These are phyloP conservation scores for Trichomonas tenax DNA, from an alignment of 208 protist genomes.

Conservation along the genomic window DNA sequence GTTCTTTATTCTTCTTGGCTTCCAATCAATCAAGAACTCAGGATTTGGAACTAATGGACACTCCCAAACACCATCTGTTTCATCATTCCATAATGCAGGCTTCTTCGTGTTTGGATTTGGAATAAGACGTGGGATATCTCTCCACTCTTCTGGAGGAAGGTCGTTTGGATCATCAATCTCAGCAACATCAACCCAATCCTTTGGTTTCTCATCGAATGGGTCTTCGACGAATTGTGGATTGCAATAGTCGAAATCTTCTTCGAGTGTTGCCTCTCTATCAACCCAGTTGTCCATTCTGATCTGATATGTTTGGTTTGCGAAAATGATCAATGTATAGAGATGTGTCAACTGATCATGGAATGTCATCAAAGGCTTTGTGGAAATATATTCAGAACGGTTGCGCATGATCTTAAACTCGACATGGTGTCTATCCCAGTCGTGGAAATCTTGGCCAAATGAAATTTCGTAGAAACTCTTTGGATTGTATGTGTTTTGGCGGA, in stretches of 20 bases:
- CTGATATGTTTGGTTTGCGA: slow-evolving; percentile 26
- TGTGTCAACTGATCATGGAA: slow-evolving; percentile 32
- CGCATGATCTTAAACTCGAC: background rate
- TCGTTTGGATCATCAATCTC: slow-evolving; percentile 44
- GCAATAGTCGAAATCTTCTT: background rate
- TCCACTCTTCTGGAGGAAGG: slow-evolving; percentile 34
- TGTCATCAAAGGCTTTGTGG: background rate
- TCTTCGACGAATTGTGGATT: slow-evolving; percentile 30
- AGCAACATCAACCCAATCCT: slow-evolving; percentile 36
- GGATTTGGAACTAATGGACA: slow-evolving; percentile 36
- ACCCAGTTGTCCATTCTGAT: slow-evolving; percentile 33
- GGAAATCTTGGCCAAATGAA: background rate
- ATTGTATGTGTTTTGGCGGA: background rate
- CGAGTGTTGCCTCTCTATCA: slow-evolving; percentile 23
- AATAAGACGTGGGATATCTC: slow-evolving; percentile 32
- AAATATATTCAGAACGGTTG: background rate
- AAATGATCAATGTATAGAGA: slow-evolving; percentile 34
- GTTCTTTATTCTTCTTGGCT: slow-evolving; percentile 30
- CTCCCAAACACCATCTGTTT: slow-evolving; percentile 39
- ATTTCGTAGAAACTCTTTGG: background rate
- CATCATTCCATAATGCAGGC: slow-evolving; percentile 39
- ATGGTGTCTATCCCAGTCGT: background rate
- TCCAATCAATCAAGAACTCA: slow-evolving; percentile 39
- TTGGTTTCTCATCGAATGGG: slow-evolving; percentile 39
- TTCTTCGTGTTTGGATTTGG: slow-evolving; percentile 24